These are phyloP conservation scores for Elaeis guineensis DNA, from an alignment of 176 grass and related monocot species.

Conservation along the genomic window DNA sequence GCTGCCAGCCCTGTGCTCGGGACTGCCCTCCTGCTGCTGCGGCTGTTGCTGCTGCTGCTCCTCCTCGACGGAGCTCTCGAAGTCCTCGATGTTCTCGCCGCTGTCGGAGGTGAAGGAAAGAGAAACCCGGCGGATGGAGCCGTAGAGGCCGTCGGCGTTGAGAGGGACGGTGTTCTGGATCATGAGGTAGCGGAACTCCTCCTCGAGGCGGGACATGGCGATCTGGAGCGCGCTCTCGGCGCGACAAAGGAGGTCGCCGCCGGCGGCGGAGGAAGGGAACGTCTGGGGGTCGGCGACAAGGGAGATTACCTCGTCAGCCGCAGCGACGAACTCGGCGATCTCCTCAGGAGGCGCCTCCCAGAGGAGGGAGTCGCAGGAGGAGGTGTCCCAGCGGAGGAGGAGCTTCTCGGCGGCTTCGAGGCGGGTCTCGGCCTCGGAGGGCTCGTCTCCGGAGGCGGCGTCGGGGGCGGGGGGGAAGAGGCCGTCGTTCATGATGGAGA, in stretches of 20 bases:
- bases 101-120: constrained; percentile 41
- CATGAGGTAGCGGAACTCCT: constrained; percentile 77
- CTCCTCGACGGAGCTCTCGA: constrained; percentile 76
- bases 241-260: constrained; percentile 5
- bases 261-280: constrained; percentile 5
- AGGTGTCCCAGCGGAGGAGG: constrained; percentile 59
- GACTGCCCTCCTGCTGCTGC: constrained; percentile 1
- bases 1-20: constrained; percentile 16
- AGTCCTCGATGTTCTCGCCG: constrained; percentile 52
- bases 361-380: constrained; percentile 45
- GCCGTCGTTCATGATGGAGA: constrained; percentile 58
- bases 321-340: constrained; percentile 18
- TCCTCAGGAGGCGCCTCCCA: constrained; percentile 61
- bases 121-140: constrained; percentile 79
- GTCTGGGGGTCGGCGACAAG: constrained; percentile 39
- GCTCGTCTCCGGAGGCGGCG: background rate
- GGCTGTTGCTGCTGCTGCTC: constrained; percentile 18
- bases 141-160: constrained; percentile 61
- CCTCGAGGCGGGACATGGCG: constrained; percentile 80
- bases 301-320: background rate
- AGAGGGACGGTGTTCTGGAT: constrained; percentile 67
- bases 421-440: constrained; percentile 1
- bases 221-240: constrained; percentile 48
- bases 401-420: constrained; percentile 61
- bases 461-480: constrained; percentile 31